phyloP scores from a whole-genome alignment of 192 early-diverging fungal species.

The Rhizoclosmatium globosum region DNA sequence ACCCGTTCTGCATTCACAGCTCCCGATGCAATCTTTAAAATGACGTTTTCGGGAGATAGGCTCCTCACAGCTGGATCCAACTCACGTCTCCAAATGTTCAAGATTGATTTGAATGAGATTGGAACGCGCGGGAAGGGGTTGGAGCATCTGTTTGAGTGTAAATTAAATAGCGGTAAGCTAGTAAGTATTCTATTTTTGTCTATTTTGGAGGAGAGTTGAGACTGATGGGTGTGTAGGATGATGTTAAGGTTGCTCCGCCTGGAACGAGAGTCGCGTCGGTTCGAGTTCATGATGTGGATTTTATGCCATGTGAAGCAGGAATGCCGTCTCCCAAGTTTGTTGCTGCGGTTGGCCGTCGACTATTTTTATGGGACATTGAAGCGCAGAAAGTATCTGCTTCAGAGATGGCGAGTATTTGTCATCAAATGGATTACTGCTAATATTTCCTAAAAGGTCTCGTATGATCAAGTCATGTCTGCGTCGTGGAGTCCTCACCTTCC shows the following conservation, averaged over 20 bases:
- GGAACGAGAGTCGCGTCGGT: slow-evolving; percentile 40
- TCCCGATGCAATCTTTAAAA: slow-evolving; percentile 48
- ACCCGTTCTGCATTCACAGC: slow-evolving; percentile 51
- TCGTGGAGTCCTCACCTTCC: slow-evolving; percentile 57
- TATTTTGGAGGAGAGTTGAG: background rate
- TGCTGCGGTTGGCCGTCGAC: slow-evolving; percentile 42
- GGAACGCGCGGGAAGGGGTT: slow-evolving; percentile 45
- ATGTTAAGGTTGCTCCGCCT: slow-evolving; percentile 44
- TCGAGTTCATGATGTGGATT: slow-evolving; percentile 46
- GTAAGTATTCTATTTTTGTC: slow-evolving; percentile 4
- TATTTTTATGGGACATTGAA: slow-evolving; percentile 50
- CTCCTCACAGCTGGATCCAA: slow-evolving; percentile 48
- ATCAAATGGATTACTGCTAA: no score
- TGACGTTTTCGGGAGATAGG: slow-evolving; percentile 44
- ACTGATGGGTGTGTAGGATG: slow-evolving; percentile 24
- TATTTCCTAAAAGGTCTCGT: slow-evolving; percentile 27
- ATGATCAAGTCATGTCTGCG: slow-evolving; percentile 43
- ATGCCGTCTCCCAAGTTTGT: slow-evolving; percentile 33
- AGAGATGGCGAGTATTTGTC: slow-evolving; percentile 49
- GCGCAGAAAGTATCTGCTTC: slow-evolving; percentile 33
- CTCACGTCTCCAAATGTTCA: slow-evolving; percentile 53
- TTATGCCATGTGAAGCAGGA: slow-evolving; percentile 38
- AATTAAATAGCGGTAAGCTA: slow-evolving; percentile 32
- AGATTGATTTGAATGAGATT: slow-evolving; percentile 45
- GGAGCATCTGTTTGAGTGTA: slow-evolving; percentile 39